Evolutionary conservation across 495 filamentous ascomycete genomes (phyloP).

Genomic region (Platismatia glauca): DNA sequence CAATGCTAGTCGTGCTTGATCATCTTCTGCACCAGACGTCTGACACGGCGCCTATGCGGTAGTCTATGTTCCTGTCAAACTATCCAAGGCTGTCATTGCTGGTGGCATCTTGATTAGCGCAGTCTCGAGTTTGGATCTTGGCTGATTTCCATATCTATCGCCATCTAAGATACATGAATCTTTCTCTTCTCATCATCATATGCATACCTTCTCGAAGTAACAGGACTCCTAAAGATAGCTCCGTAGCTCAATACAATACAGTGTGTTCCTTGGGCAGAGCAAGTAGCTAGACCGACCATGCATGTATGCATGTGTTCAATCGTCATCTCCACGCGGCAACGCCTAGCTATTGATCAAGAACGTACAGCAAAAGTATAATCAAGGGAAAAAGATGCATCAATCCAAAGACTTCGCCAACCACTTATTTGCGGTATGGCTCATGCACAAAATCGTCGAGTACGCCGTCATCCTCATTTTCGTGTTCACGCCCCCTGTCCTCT

Average conservation of each 20-base stretch:
- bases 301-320: not conserved
- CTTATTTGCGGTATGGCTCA: slow-evolving; percentile 14
- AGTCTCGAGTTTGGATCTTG: not conserved
- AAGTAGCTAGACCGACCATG: not conserved
- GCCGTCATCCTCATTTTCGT: slow-evolving; percentile 23
- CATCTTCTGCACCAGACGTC: no score
- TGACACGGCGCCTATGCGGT: not conserved
- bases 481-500: slow-evolving; percentile 21
- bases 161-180: not conserved
- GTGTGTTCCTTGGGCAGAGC: not conserved
- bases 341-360: slow-evolving; percentile 9
- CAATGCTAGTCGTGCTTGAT: no score
- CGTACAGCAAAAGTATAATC: not conserved
- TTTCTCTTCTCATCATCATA: not conserved
- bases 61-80: no score
- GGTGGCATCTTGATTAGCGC: not conserved
- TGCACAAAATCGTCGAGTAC: slow-evolving; percentile 14
- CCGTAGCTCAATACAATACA: not conserved
- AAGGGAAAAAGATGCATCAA: not conserved
- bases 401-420: not conserved
- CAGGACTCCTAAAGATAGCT: not conserved
- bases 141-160: not conserved
- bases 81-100: no score
- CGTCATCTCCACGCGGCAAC: slow-evolving; percentile 9
- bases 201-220: not conserved